phyloP scores from a whole-genome alignment of 179 eudicot genomes.

The Beta lomatogona region DNA sequence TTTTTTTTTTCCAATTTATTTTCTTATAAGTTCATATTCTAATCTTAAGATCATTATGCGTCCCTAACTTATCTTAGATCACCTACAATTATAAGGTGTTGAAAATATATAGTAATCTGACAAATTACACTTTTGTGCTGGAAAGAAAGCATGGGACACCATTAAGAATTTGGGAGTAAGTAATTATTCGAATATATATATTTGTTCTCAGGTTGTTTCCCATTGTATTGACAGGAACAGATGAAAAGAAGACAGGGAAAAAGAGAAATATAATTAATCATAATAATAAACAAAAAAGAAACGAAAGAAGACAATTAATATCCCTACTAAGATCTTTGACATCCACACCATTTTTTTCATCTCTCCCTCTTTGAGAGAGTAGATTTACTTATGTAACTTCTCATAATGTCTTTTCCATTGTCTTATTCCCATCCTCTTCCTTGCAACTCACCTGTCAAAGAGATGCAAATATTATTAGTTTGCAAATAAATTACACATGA shows the following conservation, averaged over 20 bases:
- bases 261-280: conserved; percentile 15
- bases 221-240: conserved; percentile 57
- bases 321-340: conserved; percentile 22
- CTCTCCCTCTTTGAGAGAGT: conserved; percentile 26
- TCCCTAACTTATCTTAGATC: too few relatives aligned
- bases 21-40: too few relatives aligned
- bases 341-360: conserved; percentile 15
- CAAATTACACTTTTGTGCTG: conserved; percentile 28
- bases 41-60: too few relatives aligned
- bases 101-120: neutral
- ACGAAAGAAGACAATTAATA: conserved; percentile 37
- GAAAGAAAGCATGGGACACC: conserved; percentile 36
- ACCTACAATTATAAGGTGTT: too few relatives aligned
- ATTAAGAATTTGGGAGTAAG: conserved; percentile 14
- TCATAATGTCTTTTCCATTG: conserved; percentile 11
- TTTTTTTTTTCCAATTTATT: too few relatives aligned
- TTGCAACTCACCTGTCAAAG: conserved; percentile 45
- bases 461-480: neutral
- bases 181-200: conserved; percentile 32
- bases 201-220: conserved; percentile 74
- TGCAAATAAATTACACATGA: neutral
- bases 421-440: conserved; percentile 55
- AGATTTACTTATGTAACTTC: conserved; percentile 3
- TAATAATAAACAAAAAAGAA: neutral
- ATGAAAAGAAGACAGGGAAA: conserved; percentile 35